Evolutionary conservation across 2,329 filamentous ascomycete species (phyloP).

Genomic region (Myotisia sp.): DNA sequence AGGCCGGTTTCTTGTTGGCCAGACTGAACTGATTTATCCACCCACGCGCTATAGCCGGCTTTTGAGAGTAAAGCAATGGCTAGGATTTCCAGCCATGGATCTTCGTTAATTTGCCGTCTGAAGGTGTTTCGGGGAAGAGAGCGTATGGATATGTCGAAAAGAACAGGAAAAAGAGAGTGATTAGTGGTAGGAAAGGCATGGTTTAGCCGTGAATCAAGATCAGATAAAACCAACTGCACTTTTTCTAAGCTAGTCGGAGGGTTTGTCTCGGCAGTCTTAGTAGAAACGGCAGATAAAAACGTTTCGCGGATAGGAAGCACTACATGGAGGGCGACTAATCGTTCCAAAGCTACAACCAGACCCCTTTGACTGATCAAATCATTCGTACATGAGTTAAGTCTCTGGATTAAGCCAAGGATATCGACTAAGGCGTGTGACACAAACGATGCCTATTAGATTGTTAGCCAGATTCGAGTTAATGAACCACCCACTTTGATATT

Average conservation of each 20-base stretch:
- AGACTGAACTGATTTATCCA: slow-evolving; percentile 11
- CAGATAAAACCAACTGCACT: slow-evolving; percentile 24
- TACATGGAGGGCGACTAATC: slow-evolving; percentile 28
- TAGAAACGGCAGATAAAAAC: slow-evolving; percentile 24
- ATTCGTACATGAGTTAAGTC: slow-evolving; percentile 14
- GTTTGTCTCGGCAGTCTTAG: slow-evolving; percentile 21
- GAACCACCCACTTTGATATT: too few species aligned
- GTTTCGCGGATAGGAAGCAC: slow-evolving; percentile 26
- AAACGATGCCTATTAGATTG: slow-evolving; percentile 7
- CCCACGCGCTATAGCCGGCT: slow-evolving; percentile 22
- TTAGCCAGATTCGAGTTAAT: too few species aligned
- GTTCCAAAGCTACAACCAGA: slow-evolving; percentile 18
- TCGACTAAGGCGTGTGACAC: slow-evolving; percentile 20
- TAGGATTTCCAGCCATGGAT: slow-evolving; percentile 37
- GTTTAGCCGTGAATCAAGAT: slow-evolving; percentile 24
- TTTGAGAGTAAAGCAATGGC: slow-evolving; percentile 31
- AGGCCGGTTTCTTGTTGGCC: slow-evolving; percentile 15
- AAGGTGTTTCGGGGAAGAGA: slow-evolving; percentile 32
- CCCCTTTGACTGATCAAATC: not conserved
- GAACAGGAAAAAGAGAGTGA: slow-evolving; percentile 24
- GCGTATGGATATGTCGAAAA: slow-evolving; percentile 35
- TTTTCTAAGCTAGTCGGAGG: slow-evolving; percentile 22
- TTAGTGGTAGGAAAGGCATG: slow-evolving; percentile 7
- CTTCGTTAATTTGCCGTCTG: slow-evolving; percentile 31
- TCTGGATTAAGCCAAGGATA: slow-evolving; percentile 15